phyloP scores from a whole-genome alignment of 2,329 filamentous ascomycete genomes.

The Thelonectria olida region DNA sequence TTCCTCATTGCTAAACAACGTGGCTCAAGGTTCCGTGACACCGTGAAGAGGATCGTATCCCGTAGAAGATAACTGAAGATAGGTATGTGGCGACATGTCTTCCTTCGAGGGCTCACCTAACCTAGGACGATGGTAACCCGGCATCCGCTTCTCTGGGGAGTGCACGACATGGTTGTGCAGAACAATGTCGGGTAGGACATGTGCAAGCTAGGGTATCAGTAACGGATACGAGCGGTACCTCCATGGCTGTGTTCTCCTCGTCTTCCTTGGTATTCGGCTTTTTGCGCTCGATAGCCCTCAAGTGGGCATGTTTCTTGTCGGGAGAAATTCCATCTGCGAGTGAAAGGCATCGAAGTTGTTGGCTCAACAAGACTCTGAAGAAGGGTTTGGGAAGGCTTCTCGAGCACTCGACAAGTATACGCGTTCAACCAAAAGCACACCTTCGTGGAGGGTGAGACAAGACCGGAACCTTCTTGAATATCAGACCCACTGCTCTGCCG shows the following conservation, averaged over 20 bases:
- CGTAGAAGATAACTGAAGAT: not conserved
- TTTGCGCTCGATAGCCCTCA: not conserved
- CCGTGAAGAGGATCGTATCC: not conserved
- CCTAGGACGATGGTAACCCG: not conserved
- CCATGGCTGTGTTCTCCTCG: not conserved
- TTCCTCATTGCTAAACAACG: not conserved
- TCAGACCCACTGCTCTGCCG: conserved; percentile 16
- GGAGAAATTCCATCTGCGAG: not conserved
- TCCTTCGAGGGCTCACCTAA: not conserved
- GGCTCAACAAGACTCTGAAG: not conserved
- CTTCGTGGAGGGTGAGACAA: conserved; percentile 23
- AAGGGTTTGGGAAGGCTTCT: conserved; percentile 4
- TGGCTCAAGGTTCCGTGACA: conserved; percentile 7
- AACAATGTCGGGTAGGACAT: not conserved
- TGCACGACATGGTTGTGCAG: conserved; percentile 1
- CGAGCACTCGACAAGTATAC: not conserved
- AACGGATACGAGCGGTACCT: not conserved
- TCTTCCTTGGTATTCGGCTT: not conserved
- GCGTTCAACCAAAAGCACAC: conserved; percentile 11
- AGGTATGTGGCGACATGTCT: not conserved
- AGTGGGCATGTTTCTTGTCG: not conserved
- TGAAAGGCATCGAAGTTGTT: not conserved
- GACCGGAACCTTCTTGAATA: conserved; percentile 6
- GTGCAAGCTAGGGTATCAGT: not conserved
- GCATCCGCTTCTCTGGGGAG: conserved; percentile 5